These are phyloP conservation scores for Fonsecaea pedrosoi DNA, from an alignment of 2,329 filamentous ascomycete species.

Conservation along the genomic window DNA sequence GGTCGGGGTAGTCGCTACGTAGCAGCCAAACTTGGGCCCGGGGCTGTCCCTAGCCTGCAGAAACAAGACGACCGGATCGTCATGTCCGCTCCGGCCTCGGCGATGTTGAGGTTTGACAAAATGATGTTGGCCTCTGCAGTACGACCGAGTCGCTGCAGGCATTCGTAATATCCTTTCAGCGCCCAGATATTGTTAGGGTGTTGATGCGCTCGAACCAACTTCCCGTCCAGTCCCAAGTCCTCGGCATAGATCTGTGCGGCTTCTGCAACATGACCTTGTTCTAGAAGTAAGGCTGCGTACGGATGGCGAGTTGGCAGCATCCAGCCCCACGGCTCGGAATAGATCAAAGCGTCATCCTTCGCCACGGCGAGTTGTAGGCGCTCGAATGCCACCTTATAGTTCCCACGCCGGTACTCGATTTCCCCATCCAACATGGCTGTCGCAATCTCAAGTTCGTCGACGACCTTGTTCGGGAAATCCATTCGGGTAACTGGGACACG, in stretches of 20 bases:
- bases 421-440: constrained; percentile 74
- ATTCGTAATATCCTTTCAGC: constrained; percentile 68
- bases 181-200: constrained; percentile 80
- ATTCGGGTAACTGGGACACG: constrained; percentile 66
- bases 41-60: background rate
- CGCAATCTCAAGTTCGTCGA: constrained; percentile 68
- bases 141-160: no score
- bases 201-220: constrained; percentile 66
- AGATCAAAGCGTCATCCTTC: constrained; percentile 68
- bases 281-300: constrained; percentile 71
- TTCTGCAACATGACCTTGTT: constrained; percentile 65
- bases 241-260: constrained; percentile 66
- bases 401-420: constrained; percentile 69
- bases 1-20: no score
- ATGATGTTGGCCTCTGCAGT: no score
- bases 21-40: no score
- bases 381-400: constrained; percentile 65
- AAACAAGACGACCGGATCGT: background rate
- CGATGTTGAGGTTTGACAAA: no score
- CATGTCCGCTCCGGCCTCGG: no score
- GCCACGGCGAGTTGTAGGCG: constrained; percentile 64
- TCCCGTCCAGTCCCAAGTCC: constrained; percentile 65
- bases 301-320: constrained; percentile 77
- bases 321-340: constrained; percentile 79
- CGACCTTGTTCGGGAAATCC: constrained; percentile 71